These are phyloP conservation scores for Globisporangium cylindrosporum DNA, from an alignment of 352 stramenopile genomes.

Conservation along the genomic window DNA sequence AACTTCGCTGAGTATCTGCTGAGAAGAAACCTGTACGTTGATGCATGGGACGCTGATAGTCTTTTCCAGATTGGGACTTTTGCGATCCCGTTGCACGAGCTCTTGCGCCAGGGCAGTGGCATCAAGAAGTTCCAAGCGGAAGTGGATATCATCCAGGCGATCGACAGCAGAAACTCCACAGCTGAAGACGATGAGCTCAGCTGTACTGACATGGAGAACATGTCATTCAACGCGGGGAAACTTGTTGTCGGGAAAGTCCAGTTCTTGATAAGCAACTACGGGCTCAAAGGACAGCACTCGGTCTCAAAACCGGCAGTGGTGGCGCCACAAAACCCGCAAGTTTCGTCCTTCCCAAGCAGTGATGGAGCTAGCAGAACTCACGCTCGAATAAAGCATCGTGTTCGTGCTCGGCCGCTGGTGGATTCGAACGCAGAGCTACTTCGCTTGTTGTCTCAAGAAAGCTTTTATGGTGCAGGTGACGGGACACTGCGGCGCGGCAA, in stretches of 20 bases:
- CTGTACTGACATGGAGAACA: constrained; percentile 12
- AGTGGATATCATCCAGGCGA: constrained; percentile 46
- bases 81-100: constrained; percentile 76
- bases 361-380: constrained; percentile 11
- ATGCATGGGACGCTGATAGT: constrained; percentile 93
- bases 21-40: constrained; percentile 81
- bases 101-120: constrained; percentile 87
- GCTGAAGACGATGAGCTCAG: not conserved
- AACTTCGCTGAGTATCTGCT: constrained; percentile 88
- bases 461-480: constrained; percentile 42
- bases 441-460: constrained; percentile 55
- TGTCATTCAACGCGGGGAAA: not conserved
- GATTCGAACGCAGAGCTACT: constrained; percentile 73
- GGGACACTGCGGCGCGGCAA: not conserved
- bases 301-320: constrained; percentile 8
- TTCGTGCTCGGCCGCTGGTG: constrained; percentile 67
- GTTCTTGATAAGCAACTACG: constrained; percentile 88
- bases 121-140: constrained; percentile 90
- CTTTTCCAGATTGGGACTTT: constrained; percentile 87
- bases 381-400: constrained; percentile 49
- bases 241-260: constrained; percentile 69
- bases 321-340: constrained; percentile 2
- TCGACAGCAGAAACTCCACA: constrained; percentile 11
- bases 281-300: constrained; percentile 45
- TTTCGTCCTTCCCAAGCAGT: not conserved